Evolutionary conservation across 805 yeast species (phyloP), one percentile per base, ranked within the genome.

Genomic region (Yarrowia porcina): DNA sequence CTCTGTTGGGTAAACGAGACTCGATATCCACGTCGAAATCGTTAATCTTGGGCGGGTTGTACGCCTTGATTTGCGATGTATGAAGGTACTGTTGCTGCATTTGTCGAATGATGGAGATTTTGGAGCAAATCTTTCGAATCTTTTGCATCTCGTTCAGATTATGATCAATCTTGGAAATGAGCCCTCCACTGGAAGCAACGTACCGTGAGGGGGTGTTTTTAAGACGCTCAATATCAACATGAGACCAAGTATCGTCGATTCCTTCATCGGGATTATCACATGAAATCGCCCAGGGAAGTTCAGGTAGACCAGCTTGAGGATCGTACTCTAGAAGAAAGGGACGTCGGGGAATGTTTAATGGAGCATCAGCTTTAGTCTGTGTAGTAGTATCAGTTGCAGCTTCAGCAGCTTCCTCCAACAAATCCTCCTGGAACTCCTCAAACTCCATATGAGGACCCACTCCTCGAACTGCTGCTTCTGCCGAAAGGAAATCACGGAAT

Each of bases 91-190:
- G 87, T 18, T 88, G 88, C 74, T 94, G 98, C 87, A 94, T 87
- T 70, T 92, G 92, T 67, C 97, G 80, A 64, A 94, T 89, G 54
- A 91, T 76, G 4, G 93, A 86, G 20, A 94, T 89, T 72, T 92
- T 92, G 75, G 90, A 89, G 72, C 97, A 92, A 4, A 90, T 80
- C 66, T 86, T 88, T 64, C 99, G 79, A 35, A 94, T 88, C 68
- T 90, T 90, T 75, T 93, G 97, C 80, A 94, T 89, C 66, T 87
- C 82, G 1, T 79, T 76, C 45, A 94, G 85, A 68, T 92, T 94
- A 20, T 81, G 80, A 68, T 82, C 79, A 63, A 89, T 76, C 9
- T 83, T 76, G 15, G 80, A 79, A 63, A 85, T 83, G 54, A 90
- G 77, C 0, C 96, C 96, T 17, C 78, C 77, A 0, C 45, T 32